Evolutionary conservation across 192 early-diverging fungal genomes (phyloP), one percentile per base, ranked within the genome.

Genomic region (Coemansia sp.): DNA sequence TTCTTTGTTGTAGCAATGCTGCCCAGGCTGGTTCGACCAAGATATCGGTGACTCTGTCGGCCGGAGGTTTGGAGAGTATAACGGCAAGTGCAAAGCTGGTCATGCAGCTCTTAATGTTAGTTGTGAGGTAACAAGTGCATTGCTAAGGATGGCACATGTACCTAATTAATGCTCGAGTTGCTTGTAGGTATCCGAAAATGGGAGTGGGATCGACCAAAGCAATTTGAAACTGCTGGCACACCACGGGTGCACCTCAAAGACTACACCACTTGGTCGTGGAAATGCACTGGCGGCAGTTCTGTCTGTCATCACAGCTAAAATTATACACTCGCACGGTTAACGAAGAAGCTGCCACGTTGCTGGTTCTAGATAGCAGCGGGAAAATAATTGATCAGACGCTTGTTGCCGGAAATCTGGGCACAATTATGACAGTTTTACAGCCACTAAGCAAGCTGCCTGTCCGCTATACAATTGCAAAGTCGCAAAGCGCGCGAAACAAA

Each of bases 361-460:
- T 76, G 15, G 33, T 58, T 27, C 18, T 76, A n/a, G 38, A 63
- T 41, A 59, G 44, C 32, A 17, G 18, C 18, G 44, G 58, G 8
- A 19, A 56, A 17, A 18, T 27, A 9, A 14, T 40, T 1, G 60
- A 58, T 14, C 44, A n/a, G 8, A 62, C 22, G 6, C 18, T 27
- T 12, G 48, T 60, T 26, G 73, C 73, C 7, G 35, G 67, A 48
- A 67, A 62, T 24, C 32, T 38, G 3, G 67, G 74, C 26, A 76
- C 74, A 1, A 52, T 60, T n/a, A 56, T 70, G 0, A 63, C 63
- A 4, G 74, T 70, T 37, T 11, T 59, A 10, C 74, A 67, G 39
- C 74, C 74, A 10, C 57, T 76, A 17, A 34, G 43, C 48, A 70
- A 67, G 42, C 50, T 67, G 6, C 63, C 57, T 29, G 74, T 76